Evolutionary conservation across 495 filamentous ascomycete genomes (phyloP).

Genomic region (Trichoderma orchidacearum): DNA sequence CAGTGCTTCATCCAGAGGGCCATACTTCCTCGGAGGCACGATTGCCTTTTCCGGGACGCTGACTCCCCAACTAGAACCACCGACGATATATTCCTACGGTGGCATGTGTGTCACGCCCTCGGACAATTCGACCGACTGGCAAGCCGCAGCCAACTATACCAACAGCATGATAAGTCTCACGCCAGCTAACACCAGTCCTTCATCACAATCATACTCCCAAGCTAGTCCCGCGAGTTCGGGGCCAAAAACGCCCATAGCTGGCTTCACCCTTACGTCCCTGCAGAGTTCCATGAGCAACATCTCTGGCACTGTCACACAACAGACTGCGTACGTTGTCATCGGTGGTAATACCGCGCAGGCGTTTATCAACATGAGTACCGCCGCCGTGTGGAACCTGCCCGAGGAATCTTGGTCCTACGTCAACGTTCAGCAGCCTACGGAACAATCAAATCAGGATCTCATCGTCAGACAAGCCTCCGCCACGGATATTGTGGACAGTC

Average conservation of each 20-base stretch:
- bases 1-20: conserved; percentile 28
- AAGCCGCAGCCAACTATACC: conserved; percentile 58
- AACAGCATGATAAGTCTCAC: conserved; percentile 54
- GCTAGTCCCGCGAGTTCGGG: conserved; percentile 15
- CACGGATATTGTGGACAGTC: conserved; percentile 43
- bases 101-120: conserved; percentile 67
- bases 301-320: conserved; percentile 42
- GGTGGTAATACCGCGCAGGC: conserved; percentile 74
- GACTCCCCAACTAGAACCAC: conserved; percentile 29
- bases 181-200: conserved; percentile 20
- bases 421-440: conserved; percentile 35
- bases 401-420: conserved; percentile 79
- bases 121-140: conserved; percentile 33
- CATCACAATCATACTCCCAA: conserved; percentile 23
- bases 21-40: conserved; percentile 52
- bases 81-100: conserved; percentile 61
- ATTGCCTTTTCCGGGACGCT: conserved; percentile 52
- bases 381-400: conserved; percentile 76
- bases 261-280: conserved; percentile 68
- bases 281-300: conserved; percentile 40
- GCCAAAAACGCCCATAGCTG: conserved; percentile 67
- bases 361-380: conserved; percentile 86
- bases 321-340: conserved; percentile 66
- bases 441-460: conserved; percentile 10
- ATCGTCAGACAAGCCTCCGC: too few relatives aligned